These are phyloP conservation scores for Mycena alexandri DNA, from an alignment of 768 basidiomycete species.

Conservation along the genomic window DNA sequence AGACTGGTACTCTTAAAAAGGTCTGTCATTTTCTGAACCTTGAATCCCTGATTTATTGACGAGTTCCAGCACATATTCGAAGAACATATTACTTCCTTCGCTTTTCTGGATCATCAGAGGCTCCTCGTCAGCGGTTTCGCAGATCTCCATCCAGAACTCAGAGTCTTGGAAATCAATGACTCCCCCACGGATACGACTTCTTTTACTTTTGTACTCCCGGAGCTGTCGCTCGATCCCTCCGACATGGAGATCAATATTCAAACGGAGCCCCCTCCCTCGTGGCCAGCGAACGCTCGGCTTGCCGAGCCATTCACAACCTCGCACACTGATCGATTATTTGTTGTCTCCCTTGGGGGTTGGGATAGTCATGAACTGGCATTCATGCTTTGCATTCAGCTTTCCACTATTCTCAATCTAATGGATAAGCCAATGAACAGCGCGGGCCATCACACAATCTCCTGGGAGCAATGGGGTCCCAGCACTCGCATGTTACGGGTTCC, in stretches of 20 bases:
- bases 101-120: conserved; percentile 44
- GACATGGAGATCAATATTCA: conserved; percentile 45
- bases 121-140: conserved; percentile 18
- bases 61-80: conserved; percentile 37
- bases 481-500: conserved; percentile 46
- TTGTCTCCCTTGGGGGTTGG: conserved; percentile 38
- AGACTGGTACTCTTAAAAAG: conserved; percentile 43
- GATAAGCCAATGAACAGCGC: conserved; percentile 22
- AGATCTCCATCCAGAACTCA: conserved; percentile 13
- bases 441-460: conserved; percentile 36
- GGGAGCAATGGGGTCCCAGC: conserved; percentile 49
- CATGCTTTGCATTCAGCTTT: conserved; percentile 48
- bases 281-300: conserved; percentile 32
- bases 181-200: conserved; percentile 11
- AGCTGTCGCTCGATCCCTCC: conserved; percentile 7
- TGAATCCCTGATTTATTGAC: neutral
- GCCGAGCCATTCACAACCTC: conserved; percentile 36
- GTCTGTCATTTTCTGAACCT: conserved; percentile 36
- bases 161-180: conserved; percentile 24
- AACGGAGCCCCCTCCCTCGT: conserved; percentile 49
- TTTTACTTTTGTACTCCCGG: conserved; percentile 46
- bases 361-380: conserved; percentile 24
- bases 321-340: conserved; percentile 48
- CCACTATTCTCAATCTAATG: conserved; percentile 45
- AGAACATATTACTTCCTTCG: conserved; percentile 46